Conservation (phyloP, 2,329 filamentous ascomycete genomes). For the Botrytis elliptica region DNA sequence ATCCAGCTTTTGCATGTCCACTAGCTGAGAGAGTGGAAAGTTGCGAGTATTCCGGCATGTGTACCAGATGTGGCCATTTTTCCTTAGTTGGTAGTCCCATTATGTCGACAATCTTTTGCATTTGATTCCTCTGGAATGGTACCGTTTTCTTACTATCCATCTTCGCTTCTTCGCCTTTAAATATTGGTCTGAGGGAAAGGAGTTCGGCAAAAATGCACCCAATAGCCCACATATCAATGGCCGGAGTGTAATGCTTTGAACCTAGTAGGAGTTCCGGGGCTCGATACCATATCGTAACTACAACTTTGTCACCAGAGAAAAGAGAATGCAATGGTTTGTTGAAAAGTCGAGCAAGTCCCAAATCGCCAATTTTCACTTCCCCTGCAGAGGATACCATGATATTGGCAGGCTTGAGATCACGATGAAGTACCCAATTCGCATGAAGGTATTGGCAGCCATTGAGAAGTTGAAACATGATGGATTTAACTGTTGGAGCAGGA, state of each 20-base stretch:
- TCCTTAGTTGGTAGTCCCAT: conserved; percentile 88
- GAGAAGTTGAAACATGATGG: conserved; percentile 92
- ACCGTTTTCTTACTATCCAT: conserved; percentile 98
- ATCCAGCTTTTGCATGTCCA: conserved; percentile 41
- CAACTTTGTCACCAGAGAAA: conserved; percentile 94
- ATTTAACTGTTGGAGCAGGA: conserved; percentile 83
- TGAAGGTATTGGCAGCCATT: conserved; percentile 95
- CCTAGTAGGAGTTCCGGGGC: conserved; percentile 91
- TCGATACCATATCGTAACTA: conserved; percentile 98
- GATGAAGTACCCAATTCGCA: conserved; percentile 94
- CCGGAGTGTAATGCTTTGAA: conserved; percentile 92
- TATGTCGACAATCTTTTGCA: conserved; percentile 98
- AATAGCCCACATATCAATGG: conserved; percentile 95
- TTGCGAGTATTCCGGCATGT: conserved; percentile 84
- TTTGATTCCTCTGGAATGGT: conserved; percentile 95
- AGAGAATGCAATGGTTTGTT: conserved; percentile 90
- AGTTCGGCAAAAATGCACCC: conserved; percentile 98
- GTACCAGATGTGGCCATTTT: conserved; percentile 77
- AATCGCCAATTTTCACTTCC: conserved; percentile 90
- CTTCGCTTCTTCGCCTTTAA: conserved; percentile 98
- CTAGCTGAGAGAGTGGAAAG: conserved; percentile 57
- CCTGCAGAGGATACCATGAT: conserved; percentile 95
- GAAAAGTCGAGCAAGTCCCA: conserved; percentile 88
- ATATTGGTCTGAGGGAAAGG: conserved; percentile 85
- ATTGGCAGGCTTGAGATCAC: conserved; percentile 95